Conservation (phyloP, 2,329 filamentous ascomycete genomes). For the Fusarium nurragi region DNA sequence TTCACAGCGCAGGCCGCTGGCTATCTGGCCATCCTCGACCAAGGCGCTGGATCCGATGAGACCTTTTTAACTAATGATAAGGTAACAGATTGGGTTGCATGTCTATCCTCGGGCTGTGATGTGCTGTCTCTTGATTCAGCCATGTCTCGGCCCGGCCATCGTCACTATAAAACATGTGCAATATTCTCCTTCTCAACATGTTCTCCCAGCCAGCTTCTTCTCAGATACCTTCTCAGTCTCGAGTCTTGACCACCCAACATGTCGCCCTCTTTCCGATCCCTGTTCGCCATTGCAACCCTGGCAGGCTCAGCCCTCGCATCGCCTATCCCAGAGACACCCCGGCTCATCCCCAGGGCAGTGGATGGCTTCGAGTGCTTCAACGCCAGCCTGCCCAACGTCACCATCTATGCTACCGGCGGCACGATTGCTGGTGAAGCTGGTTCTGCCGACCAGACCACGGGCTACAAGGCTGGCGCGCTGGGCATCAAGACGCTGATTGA, state of each 20-base stretch:
- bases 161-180: constrained; percentile 15
- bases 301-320: constrained; percentile 20
- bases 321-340: constrained; percentile 21
- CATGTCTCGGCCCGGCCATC: not conserved
- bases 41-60: not conserved
- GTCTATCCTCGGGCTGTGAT: constrained; percentile 3
- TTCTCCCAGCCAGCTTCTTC: not conserved
- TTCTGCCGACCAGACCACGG: constrained; percentile 56
- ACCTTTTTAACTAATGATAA: constrained; percentile 31
- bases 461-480: constrained; percentile 54
- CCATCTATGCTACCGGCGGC: constrained; percentile 65
- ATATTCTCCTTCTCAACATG: not conserved
- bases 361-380: constrained; percentile 34
- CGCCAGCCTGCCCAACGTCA: constrained; percentile 59
- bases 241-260: constrained; percentile 11
- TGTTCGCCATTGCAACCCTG: constrained; percentile 17
- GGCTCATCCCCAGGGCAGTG: constrained; percentile 8
- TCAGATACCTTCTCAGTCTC: not conserved
- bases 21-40: constrained; percentile 6
- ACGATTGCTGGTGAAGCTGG: constrained; percentile 64
- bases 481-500: constrained; percentile 60
- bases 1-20: not conserved
- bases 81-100: constrained; percentile 20
- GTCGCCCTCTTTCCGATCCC: constrained; percentile 17
- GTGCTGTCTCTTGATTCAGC: not conserved